Base-by-base conservation (phyloP, 768 basidiomycete genomes). In the Pulveroboletus sp. region DNA sequence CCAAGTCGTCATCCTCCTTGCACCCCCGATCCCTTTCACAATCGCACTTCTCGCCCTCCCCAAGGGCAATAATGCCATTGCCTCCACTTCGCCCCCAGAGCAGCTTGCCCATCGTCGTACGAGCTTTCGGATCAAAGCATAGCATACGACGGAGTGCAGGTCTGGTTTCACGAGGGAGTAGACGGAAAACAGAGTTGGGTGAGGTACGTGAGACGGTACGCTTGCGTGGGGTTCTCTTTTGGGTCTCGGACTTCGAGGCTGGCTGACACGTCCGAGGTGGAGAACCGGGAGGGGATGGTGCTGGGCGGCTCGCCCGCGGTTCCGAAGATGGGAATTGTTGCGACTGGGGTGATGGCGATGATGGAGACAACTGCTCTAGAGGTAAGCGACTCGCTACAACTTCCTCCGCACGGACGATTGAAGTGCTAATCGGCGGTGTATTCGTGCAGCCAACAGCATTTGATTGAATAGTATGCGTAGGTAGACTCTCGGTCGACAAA, bases 101-200 rank as follows among this genome's bases (percentile, higher is more conserved):
- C 43, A 99, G 70, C 65, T 97, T 93, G 10, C 91, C 88, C 49
- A 99, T 79, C 27, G 96, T 97, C 66, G 93, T 95, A 36, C 96
- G 84, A 42, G 85, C 81, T 15, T 78, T 73, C 4, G 95, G 90
- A 63, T 98, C 95, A 42, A 97, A 81, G 59, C 82, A 85, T 58
- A 99, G 75, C 96, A 99, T 99, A 47, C 93, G 81, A 51, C 92
- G 87, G 52, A 99, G 77, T 13, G 89, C 91, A 7, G 85, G 78
- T 36, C 96, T 81, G 13, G 92, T 83, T 71, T 99, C 95, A 47
- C 96, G 85, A 2, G 96, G 96, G 21, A 99, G 78, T 9, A 98
- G 76, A 17, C 95, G 83, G 77, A 99, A 98, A 62, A 99, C 96
- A 8, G 92, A 93, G 66, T 98, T 95, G 26, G 66, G 67, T 3